Base-by-base conservation (phyloP, 2,329 filamentous ascomycete species). In the Neoarthrinium moseri region DNA sequence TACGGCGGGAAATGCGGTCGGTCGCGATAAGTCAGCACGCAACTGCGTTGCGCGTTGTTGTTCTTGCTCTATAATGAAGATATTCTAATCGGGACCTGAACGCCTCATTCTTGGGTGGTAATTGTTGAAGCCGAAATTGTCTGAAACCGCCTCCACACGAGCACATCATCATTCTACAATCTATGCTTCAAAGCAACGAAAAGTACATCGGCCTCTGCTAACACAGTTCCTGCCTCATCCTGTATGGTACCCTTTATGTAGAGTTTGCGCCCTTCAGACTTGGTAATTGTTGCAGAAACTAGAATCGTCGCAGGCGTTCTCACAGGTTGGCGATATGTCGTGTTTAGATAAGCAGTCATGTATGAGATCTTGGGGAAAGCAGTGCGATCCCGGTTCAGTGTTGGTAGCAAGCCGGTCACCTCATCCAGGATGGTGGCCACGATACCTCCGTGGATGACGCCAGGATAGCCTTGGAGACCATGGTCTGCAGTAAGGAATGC, bases 381-480 rank as follows among this genome's bases (percentile, higher is more conserved):
- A n/a, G 26, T 29, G 34, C 18, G 27, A n/a, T 39, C 21, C 29
- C 21, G 45, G 50, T 78, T 77, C 22, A 72, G 54, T 3, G 65
- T 65, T 8, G 79, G 63, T 15, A 81, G 51, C 5, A 74, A 64
- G 1, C 80, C 78, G 58, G 78, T 74, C 5, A 68, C 62, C 56
- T 86, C 81, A 55, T 86, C 81, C 18, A 86, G 58, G n/a, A 85
- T 57, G 0, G 75, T 72, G 7, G 73, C 72, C 6, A 79, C 70
- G 23, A 84, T 71, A 2, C 81, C 82, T 17, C 82, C 81, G 57
- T 86, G 82, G 8, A 70, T 64, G 6, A 79, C 67, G 3, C 67
- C 60, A 2, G 74, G 63, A 52, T 75, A 75, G 2, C 81, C 81
- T 51, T 80, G 78, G 45, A 84, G 52, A 15, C 72, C 74, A 10